Conservation (phyloP, 495 filamentous ascomycete genomes). For the Gamarada debralockiae region DNA sequence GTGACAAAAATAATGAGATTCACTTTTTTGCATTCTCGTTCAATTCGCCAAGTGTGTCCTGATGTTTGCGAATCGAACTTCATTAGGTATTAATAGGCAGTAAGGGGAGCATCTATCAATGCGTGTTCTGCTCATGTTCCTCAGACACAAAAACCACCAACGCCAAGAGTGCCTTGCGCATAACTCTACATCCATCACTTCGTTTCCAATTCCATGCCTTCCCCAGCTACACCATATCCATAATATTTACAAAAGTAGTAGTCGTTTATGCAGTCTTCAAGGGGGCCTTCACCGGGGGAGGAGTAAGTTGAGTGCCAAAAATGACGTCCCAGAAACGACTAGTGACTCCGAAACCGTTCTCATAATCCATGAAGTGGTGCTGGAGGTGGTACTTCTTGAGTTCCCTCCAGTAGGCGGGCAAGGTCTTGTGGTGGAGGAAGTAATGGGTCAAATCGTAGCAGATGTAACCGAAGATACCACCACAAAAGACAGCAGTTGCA, state of each 20-base stretch:
- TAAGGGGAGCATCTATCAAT: not conserved
- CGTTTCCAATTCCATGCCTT: not conserved
- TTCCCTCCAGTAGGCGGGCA: slow-evolving; percentile 80
- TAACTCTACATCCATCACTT: slow-evolving; percentile 10
- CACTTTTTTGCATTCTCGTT: too few species aligned
- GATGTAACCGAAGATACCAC: slow-evolving; percentile 92
- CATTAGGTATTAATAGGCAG: not conserved
- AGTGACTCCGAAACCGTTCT: slow-evolving; percentile 99
- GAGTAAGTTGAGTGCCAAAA: slow-evolving; percentile 79
- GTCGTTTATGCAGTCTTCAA: too few species aligned
- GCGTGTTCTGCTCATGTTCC: slow-evolving; percentile 1
- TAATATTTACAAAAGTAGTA: too few species aligned
- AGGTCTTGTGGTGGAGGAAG: slow-evolving; percentile 95
- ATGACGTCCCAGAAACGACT: slow-evolving; percentile 93
- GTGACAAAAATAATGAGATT: too few species aligned
- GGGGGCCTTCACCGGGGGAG: slow-evolving; percentile 22
- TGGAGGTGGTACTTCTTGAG: slow-evolving; percentile 96
- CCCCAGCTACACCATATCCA: too few species aligned
- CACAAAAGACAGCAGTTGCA: slow-evolving; percentile 73
- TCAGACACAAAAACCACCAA: not conserved
- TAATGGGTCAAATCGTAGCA: slow-evolving; percentile 98
- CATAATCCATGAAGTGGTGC: slow-evolving; percentile 95
- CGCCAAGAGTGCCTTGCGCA: not conserved
- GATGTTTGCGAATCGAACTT: not conserved
- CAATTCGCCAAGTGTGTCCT: too few species aligned